A percentile compares a stretch with the other conserved stretches of the same genome.
Evolutionary conservation across 257 asterid species (phyloP).

Genomic region (Solanum arcanum): DNA sequence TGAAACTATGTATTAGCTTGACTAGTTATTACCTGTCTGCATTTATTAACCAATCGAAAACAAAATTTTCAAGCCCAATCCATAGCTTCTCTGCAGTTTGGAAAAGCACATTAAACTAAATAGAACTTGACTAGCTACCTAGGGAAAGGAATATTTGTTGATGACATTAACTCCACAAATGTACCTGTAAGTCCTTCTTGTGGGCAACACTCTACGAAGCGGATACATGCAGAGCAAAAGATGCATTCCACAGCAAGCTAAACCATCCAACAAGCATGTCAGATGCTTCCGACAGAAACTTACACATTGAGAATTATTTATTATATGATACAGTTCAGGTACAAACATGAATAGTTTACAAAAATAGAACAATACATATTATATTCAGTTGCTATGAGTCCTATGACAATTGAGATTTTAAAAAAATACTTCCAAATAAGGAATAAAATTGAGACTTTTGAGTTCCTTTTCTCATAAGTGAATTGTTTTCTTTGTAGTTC

Average conservation of each 20-base stretch:
- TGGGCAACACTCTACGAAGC: conserved; percentile 99
- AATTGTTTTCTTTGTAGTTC: background rate
- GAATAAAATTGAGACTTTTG: background rate
- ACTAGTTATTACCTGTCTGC: conserved; percentile 70
- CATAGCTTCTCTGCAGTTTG: conserved; percentile 78
- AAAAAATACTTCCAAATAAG: background rate
- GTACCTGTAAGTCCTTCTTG: conserved; percentile 99
- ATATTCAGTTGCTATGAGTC: background rate
- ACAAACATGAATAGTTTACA: background rate
- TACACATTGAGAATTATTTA: background rate
- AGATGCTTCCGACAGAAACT: background rate
- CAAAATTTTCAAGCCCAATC: conserved; percentile 98
- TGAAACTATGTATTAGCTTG: background rate
- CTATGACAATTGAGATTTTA: background rate
- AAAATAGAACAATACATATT: background rate
- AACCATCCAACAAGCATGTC: conserved; percentile 1
- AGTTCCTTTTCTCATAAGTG: background rate
- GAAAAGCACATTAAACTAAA: conserved; percentile 3
- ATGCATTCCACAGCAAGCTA: conserved; percentile 99
- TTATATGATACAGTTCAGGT: background rate
- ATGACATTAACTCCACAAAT: conserved; percentile 6
- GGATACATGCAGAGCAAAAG: conserved; percentile 99
- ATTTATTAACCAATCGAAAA: conserved; percentile 95
- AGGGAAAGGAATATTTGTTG: background rate
- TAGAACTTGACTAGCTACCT: background rate